Percentiles rank a stretch among this genome's conserved stretches.
phyloP scores from a whole-genome alignment of 768 basidiomycete species.

The Leccinum longicurvipes region DNA sequence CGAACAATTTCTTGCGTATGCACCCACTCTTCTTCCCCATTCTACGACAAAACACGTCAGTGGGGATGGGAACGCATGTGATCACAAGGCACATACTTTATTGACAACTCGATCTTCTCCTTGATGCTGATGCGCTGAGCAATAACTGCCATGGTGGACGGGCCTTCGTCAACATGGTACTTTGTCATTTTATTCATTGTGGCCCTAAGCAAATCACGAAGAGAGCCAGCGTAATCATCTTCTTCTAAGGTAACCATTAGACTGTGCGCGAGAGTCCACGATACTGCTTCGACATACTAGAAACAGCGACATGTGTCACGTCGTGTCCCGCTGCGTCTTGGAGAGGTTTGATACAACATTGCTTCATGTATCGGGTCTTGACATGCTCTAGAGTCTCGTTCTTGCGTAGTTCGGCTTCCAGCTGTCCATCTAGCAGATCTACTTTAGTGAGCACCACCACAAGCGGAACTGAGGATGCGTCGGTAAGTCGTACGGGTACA shows the following conservation, averaged over 20 bases:
- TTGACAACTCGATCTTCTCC: neutral
- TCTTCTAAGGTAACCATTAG: neutral
- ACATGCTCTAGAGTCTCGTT: neutral
- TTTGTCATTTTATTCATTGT: neutral
- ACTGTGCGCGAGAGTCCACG: neutral
- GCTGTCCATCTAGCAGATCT: neutral
- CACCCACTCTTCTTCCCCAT: neutral
- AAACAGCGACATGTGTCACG: neutral
- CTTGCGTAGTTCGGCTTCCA: rapidly evolving
- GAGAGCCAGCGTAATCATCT: neutral
- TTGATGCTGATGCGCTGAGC: neutral
- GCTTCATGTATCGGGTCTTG: neutral
- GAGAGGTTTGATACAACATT: neutral
- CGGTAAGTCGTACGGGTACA: neutral
- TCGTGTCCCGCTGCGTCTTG: neutral
- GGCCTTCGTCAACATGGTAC: neutral
- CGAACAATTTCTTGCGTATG: neutral
- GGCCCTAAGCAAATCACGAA: rapidly evolving
- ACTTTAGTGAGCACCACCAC: neutral
- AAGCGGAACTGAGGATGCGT: neutral
- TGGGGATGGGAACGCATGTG: neutral
- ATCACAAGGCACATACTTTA: neutral
- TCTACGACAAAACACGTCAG: neutral
- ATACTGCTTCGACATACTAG: neutral
- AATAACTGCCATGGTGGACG: rapidly evolving